These are phyloP conservation scores for Lepidium didymum DNA, from an alignment of 345 rosid species.

Conservation along the genomic window DNA sequence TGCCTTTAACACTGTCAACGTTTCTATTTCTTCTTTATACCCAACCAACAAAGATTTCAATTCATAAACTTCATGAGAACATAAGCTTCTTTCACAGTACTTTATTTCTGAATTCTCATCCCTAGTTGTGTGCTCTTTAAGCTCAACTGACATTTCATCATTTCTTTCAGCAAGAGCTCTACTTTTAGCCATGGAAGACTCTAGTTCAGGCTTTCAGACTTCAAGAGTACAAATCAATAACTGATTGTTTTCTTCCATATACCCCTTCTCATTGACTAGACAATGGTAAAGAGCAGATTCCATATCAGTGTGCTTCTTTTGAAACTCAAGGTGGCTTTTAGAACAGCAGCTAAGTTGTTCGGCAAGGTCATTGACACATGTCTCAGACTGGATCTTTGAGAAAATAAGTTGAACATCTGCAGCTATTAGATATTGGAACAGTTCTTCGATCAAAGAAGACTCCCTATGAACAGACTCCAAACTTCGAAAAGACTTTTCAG, in stretches of 20 bases:
- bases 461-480: conserved; percentile 4
- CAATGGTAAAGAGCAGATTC: conserved; percentile 45
- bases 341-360: conserved; percentile 38
- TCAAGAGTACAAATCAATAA: conserved; percentile 36
- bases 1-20: conserved; percentile 46
- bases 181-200: conserved; percentile 40
- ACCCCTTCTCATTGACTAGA: conserved; percentile 43
- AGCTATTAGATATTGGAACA: conserved; percentile 47
- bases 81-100: conserved; percentile 29
- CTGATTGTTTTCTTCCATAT: conserved; percentile 54
- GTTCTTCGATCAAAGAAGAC: conserved; percentile 24
- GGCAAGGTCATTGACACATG: conserved; percentile 39
- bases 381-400: conserved; percentile 46
- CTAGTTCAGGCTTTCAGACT: conserved; percentile 44
- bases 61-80: conserved; percentile 43
- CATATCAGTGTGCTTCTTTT: conserved; percentile 43
- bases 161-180: conserved; percentile 34
- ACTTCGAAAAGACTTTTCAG: conserved; percentile 36
- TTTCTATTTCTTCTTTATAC: conserved; percentile 51
- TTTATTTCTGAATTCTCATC: conserved; percentile 33
- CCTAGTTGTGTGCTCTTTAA: conserved; percentile 32
- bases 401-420: conserved; percentile 45
- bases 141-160: conserved; percentile 32
- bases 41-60: conserved; percentile 39
- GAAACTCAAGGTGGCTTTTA: conserved; percentile 39